phyloP scores from a whole-genome alignment of 1,284 basidiomycete genomes.

The Phlebopus sp. region DNA sequence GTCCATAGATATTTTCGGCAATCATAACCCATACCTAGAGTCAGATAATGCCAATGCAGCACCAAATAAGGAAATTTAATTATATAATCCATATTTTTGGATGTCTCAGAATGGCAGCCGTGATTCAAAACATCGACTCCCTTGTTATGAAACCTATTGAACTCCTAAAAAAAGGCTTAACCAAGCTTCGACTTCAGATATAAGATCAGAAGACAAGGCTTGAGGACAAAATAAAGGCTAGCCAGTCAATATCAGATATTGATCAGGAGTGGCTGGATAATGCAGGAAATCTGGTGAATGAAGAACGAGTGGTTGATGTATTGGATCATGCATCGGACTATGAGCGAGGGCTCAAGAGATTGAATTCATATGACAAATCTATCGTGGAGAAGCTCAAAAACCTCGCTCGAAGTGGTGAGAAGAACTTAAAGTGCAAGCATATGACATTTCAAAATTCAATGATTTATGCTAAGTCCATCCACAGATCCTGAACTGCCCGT shows the following conservation, averaged over 20 bases:
- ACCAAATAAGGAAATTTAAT: slow-evolving; percentile 5
- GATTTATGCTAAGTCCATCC: too few relatives aligned
- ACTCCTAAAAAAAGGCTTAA: slow-evolving; percentile 7
- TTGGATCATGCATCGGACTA: slow-evolving; percentile 8
- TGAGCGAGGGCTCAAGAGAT: not conserved
- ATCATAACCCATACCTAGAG: slow-evolving; percentile 5
- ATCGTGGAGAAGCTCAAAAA: slow-evolving; percentile 2
- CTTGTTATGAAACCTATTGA: slow-evolving; percentile 9
- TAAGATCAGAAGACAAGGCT: not conserved
- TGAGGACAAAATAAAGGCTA: not conserved
- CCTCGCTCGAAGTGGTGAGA: not conserved
- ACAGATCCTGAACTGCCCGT: not conserved
- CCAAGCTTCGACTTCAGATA: slow-evolving; percentile 1
- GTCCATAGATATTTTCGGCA: slow-evolving; percentile 6
- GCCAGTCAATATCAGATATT: not conserved
- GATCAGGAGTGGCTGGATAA: slow-evolving; percentile 13
- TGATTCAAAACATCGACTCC: not conserved
- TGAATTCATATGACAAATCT: not conserved
- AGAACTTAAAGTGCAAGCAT: slow-evolving; percentile 4
- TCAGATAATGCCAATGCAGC: slow-evolving; percentile 1
- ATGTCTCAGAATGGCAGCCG: not conserved
- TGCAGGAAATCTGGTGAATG: slow-evolving; percentile 9
- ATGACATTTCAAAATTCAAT: too few relatives aligned
- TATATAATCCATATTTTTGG: slow-evolving; percentile 6
- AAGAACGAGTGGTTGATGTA: too few relatives aligned